Percentiles rank a stretch among this genome's conserved stretches.
phyloP scores from a whole-genome alignment of 2,329 filamentous ascomycete genomes.

The Trichoderma endophyticum region DNA sequence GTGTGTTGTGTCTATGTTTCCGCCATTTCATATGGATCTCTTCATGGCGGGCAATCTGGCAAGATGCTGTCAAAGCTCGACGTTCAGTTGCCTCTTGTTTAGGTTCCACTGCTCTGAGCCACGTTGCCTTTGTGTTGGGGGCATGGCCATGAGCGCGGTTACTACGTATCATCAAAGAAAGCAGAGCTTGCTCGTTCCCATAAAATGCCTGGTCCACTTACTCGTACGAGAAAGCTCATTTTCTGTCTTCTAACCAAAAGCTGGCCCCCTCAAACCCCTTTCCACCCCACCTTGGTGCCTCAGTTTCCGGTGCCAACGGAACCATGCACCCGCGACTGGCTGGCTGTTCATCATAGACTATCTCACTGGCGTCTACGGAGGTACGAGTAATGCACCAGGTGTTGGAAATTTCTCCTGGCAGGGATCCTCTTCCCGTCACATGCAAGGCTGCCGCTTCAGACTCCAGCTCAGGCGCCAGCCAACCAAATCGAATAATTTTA shows the following conservation, averaged over 20 bases:
- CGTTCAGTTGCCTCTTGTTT: not conserved
- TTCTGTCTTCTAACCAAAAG: not conserved
- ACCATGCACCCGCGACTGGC: not conserved
- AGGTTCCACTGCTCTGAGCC: not conserved
- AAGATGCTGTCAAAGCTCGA: not conserved
- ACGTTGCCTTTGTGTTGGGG: not conserved
- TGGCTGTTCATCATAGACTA: not conserved
- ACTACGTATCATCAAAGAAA: not conserved
- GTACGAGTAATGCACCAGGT: slow-evolving; percentile 15
- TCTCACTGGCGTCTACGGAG: not conserved
- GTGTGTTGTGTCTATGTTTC: not conserved
- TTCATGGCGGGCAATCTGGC: not conserved
- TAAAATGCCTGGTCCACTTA: not conserved
- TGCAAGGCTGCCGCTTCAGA: slow-evolving; percentile 11
- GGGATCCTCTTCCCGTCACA: slow-evolving; percentile 13
- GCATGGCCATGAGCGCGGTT: not conserved
- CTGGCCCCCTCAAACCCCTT: slow-evolving; percentile 10
- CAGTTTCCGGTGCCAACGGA: slow-evolving; percentile 13
- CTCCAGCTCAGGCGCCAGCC: not conserved
- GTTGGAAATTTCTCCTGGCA: slow-evolving; percentile 12
- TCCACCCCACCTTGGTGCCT: slow-evolving; percentile 13
- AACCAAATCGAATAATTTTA: slow-evolving; percentile 12
- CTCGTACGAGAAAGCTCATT: slow-evolving; percentile 2
- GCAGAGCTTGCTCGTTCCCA: not conserved
- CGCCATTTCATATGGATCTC: not conserved